Evolutionary conservation across 177 flowering plant species (phyloP), one percentile per base, ranked within the genome.

Genomic region (Vitis hybrid): DNA sequence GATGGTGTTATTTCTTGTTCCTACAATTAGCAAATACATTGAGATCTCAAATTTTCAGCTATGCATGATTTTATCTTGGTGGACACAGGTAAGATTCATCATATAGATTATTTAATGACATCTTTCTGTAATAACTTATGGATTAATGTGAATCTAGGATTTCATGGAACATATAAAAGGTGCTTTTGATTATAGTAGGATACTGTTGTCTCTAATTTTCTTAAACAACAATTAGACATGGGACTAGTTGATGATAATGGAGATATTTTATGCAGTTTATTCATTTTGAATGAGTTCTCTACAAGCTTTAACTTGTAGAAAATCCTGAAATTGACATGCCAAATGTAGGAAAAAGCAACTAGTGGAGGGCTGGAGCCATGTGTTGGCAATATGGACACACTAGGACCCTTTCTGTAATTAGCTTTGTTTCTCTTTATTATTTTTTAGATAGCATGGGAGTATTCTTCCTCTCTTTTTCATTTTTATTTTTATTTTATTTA

Each of bases 1-100:
- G 64, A 72, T 93, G 86, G 89, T 93, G 48, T 76, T 95, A 65
- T 95, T 93, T 80, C 80, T 93, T n/a, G 91, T 93, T 80, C 99
- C 99, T 65, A 84, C 80, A 16, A 65, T 95, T 64, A 76, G 86
- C 70, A 90, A 81, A 73, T 90, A 83, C 76, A 88, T 95, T 69
- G 99, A 95, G 84, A 85, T 83, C 60, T 93, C 99, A 70, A 87
- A 89, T 73, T 69, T 58, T 56, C 72, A 83, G 68, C 60, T 89
- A 39, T 87, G 79, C 72, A 65, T 72, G 51, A 20, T 84, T 65
- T 75, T 95, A 39, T 83, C 92, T 51, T 89, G 91, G 94, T 92
- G 98, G 98, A 84, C 82, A 62, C 90, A 91, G 92, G 99, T 95
- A 87, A 52, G 73, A 69, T 50, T 70, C 59, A 26, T 60, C 22